Evolutionary conservation across 805 yeast genomes (phyloP).

Genomic region (Torulaspora maleeae): DNA sequence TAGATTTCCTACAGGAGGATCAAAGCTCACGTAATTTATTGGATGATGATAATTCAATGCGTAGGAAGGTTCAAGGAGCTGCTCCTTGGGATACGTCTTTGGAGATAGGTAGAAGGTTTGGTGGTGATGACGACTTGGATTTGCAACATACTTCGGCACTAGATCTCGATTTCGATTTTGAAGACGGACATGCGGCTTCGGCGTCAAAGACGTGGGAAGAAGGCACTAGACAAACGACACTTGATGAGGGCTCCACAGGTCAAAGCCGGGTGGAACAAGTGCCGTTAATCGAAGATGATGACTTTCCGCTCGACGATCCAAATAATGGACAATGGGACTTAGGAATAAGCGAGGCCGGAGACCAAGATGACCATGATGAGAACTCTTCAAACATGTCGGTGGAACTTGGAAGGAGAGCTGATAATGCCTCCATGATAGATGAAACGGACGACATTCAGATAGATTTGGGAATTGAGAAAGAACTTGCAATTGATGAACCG

Average conservation of each 20-base stretch:
- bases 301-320: constrained; percentile 25
- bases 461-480: constrained; percentile 45
- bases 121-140: constrained; percentile 23
- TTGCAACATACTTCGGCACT: constrained; percentile 22
- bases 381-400: constrained; percentile 51
- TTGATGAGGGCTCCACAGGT: constrained; percentile 3
- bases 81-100: constrained; percentile 32
- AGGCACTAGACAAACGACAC: constrained; percentile 23
- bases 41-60: constrained; percentile 21
- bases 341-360: constrained; percentile 22
- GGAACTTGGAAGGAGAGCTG: constrained; percentile 57
- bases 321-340: constrained; percentile 30
- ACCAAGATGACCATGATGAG: constrained; percentile 9
- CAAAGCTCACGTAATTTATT: constrained; percentile 15
- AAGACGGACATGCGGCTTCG: constrained; percentile 10
- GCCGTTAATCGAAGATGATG: constrained; percentile 22
- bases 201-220: constrained; percentile 24
- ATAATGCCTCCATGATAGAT: constrained; percentile 24
- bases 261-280: constrained; percentile 9
- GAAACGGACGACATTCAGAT: constrained; percentile 46
- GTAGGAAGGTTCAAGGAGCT: constrained; percentile 33
- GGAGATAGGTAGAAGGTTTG: constrained; percentile 32
- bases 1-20: constrained; percentile 31
- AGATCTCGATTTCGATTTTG: constrained; percentile 36
- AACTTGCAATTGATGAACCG: constrained; percentile 6